Conservation (phyloP, 257 asterid species). For the Scutellaria galericulata region DNA sequence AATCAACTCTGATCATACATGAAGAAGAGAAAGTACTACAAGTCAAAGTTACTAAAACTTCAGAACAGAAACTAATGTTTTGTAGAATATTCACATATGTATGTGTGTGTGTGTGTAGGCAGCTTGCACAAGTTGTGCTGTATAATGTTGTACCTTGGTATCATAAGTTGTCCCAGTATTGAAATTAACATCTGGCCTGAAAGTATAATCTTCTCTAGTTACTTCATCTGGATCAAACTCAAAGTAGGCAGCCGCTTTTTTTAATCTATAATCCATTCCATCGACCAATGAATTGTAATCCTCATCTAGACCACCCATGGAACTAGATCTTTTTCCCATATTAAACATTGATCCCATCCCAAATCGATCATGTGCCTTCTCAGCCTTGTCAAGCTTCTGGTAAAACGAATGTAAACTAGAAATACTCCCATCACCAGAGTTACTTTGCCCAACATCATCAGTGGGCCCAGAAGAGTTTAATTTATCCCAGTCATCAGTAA, state of each 20-base stretch:
- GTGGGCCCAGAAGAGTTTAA: slow-evolving; percentile 42
- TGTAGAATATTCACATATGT: background rate
- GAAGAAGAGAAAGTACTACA: background rate
- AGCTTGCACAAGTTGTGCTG: slow-evolving; percentile 4
- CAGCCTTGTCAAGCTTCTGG: slow-evolving; percentile 52
- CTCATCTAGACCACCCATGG: slow-evolving; percentile 50
- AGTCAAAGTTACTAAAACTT: background rate
- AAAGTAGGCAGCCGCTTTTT: slow-evolving; percentile 73
- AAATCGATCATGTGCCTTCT: slow-evolving; percentile 51
- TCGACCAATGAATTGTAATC: slow-evolving; percentile 52
- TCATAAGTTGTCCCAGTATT: slow-evolving; percentile 61
- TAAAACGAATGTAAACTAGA: slow-evolving; percentile 48
- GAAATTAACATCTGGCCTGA: slow-evolving; percentile 75
- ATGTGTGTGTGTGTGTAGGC: background rate
- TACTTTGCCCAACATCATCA: slow-evolving; percentile 55
- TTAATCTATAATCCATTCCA: slow-evolving; percentile 64
- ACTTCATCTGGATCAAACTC: slow-evolving; percentile 68
- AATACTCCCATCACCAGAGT: slow-evolving; percentile 39
- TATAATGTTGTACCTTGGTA: slow-evolving; percentile 57
- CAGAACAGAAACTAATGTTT: background rate
- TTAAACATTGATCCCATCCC: slow-evolving; percentile 41
- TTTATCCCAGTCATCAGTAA: slow-evolving; percentile 34
- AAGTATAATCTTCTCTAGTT: slow-evolving; percentile 56
- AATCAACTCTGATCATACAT: slow-evolving; percentile 3
- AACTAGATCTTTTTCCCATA: slow-evolving; percentile 37